A percentile compares a stretch with the other conserved stretches of the same genome.
These are phyloP conservation scores for Blastobotrys aristatus DNA, from an alignment of 1,139 yeast genomes.

Conservation along the genomic window DNA sequence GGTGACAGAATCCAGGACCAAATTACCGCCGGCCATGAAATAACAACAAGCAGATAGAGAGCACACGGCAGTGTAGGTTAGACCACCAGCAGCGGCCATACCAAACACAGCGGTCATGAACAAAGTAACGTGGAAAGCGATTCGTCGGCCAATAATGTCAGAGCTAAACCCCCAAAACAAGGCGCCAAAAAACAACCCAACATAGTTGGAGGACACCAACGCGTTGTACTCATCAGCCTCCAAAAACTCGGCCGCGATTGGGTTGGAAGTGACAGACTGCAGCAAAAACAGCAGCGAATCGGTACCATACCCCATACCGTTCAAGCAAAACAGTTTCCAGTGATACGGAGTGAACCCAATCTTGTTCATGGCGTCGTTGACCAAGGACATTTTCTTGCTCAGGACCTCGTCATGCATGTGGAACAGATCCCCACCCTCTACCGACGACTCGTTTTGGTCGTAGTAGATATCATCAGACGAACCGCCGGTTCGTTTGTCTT, in stretches of 20 bases:
- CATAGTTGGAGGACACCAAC: slow-evolving; percentile 38
- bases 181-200: slow-evolving; percentile 51
- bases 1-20: slow-evolving; percentile 56
- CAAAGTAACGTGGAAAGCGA: slow-evolving; percentile 52
- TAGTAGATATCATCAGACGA: slow-evolving; percentile 7
- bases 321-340: slow-evolving; percentile 28
- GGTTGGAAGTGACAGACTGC: slow-evolving; percentile 42
- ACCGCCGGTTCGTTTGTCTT: slow-evolving; percentile 5
- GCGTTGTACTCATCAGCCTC: slow-evolving; percentile 28
- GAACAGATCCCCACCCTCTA: slow-evolving; percentile 13
- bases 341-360: slow-evolving; percentile 30
- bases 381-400: slow-evolving; percentile 23
- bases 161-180: slow-evolving; percentile 55
- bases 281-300: slow-evolving; percentile 52
- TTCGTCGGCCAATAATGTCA: slow-evolving; percentile 53
- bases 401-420: slow-evolving; percentile 15
- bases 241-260: slow-evolving; percentile 25
- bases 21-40: slow-evolving; percentile 49
- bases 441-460: slow-evolving; percentile 9
- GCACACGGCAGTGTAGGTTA: slow-evolving; percentile 43
- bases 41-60: slow-evolving; percentile 41
- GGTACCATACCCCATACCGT: slow-evolving; percentile 60
- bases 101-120: slow-evolving; percentile 49
- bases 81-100: slow-evolving; percentile 50
- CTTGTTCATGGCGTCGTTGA: slow-evolving; percentile 31